Percentiles rank a stretch among this genome's conserved stretches.
phyloP scores from a whole-genome alignment of 768 basidiomycete species.

The Gymnopilus dilepis region DNA sequence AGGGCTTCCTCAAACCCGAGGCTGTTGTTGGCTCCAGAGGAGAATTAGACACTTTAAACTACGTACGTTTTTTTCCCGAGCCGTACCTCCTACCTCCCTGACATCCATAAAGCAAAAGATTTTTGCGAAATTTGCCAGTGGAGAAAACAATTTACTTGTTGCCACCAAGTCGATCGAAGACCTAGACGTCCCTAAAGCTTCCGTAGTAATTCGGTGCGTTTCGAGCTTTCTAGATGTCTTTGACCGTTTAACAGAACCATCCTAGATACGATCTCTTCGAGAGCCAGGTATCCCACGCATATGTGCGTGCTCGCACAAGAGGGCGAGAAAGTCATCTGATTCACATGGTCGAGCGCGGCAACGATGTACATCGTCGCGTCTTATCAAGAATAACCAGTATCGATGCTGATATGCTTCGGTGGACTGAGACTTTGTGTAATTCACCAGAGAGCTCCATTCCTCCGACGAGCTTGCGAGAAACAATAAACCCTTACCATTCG shows the following conservation, averaged over 20 bases:
- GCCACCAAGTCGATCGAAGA: conserved; percentile 64
- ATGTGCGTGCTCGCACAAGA: conserved; percentile 52
- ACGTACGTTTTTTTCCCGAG: conserved; percentile 16
- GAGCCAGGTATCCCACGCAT: conserved; percentile 65
- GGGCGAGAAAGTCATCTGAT: conserved; percentile 58
- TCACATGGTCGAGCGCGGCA: conserved; percentile 66
- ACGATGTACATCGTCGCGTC: conserved; percentile 58
- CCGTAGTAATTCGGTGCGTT: conserved; percentile 66
- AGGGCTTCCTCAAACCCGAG: conserved; percentile 61
- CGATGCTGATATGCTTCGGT: conserved; percentile 46
- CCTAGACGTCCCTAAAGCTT: conserved; percentile 59
- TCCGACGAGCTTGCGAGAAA: conserved; percentile 46
- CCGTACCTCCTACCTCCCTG: not conserved
- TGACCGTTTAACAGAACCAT: not conserved
- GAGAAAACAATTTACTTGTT: conserved; percentile 68
- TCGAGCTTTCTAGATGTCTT: not conserved
- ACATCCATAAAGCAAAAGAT: conserved; percentile 46
- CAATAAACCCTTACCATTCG: conserved; percentile 47
- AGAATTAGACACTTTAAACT: conserved; percentile 35
- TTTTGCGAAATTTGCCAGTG: conserved; percentile 53
- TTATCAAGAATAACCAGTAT: conserved; percentile 48
- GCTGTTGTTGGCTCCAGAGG: conserved; percentile 46
- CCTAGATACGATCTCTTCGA: conserved; percentile 65
- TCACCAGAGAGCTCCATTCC: conserved; percentile 47
- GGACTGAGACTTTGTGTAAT: conserved; percentile 54